Evolutionary conservation across 305 asterid species (phyloP), one percentile per base, ranked within the genome.

Genomic region (Lippia alba): DNA sequence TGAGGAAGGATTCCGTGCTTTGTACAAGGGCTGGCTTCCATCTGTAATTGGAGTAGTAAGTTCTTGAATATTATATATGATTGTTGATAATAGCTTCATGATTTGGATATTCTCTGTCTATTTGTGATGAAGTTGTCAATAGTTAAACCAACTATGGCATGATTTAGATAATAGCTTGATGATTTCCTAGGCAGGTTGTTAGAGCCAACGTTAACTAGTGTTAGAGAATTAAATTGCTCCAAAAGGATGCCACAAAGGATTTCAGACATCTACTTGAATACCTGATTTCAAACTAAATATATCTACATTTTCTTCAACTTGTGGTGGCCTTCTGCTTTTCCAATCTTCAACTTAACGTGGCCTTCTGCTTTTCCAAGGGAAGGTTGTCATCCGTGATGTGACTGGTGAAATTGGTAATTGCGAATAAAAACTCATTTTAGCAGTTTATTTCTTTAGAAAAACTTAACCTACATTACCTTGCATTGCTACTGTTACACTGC

Each of bases 11-110:
- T 86, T 94, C 24, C 89, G 97, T 72, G 96, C 91, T 71, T 78
- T 90, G 70, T 92, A 92, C 74, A 92, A 88, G 87, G 98, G 98
- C 24, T 92, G 98, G 98, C 96, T 92, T 82, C 96, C 98, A 74
- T 92, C 96, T 67, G 98, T 92, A 61, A 92, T 92, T 64, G 98
- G 98, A 80, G 98, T 92, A 30, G 97, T 91, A 88, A 87, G 97
- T 83, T 66, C 81, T 60, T 45, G 32, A 67, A 64, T 64, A 36
- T 59, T 53, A 15, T 36, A 64, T 16, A n/a, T n/a, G n/a, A n/a
- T n/a, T n/a, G n/a, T n/a, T n/a, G n/a, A n/a, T n/a, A n/a, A n/a
- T n/a, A n/a, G 56, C 44, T 50, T 44, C 50, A 19, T 55, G 46
- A 41, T 56, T 70, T 57, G 36, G 44, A 48, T 17, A 36, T 12